Evolutionary conservation across 805 yeast species (phyloP).

Genomic region (Saccharomyces mikatae): DNA sequence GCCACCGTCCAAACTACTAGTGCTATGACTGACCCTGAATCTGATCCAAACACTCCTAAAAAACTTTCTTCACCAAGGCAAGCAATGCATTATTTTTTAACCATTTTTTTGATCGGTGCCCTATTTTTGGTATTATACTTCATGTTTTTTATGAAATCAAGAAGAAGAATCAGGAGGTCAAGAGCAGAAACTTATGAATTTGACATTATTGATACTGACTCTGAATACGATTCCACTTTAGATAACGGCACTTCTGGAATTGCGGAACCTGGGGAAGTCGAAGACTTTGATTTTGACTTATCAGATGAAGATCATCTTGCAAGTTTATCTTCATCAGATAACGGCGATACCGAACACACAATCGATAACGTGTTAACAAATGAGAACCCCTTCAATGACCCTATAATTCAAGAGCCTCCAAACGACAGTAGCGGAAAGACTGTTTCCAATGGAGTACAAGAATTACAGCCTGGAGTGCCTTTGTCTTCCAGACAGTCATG

Average conservation of each 20-base stretch:
- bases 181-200: conserved; percentile 68
- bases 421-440: neutral
- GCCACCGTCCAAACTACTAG: neutral
- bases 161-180: conserved; percentile 43
- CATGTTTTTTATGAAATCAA: conserved; percentile 36
- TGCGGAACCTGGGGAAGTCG: conserved; percentile 15
- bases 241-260: conserved; percentile 13
- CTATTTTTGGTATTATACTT: conserved; percentile 37
- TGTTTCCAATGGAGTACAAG: neutral
- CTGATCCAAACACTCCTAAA: conserved; percentile 19
- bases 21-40: conserved; percentile 11
- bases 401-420: neutral
- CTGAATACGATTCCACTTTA: conserved; percentile 30
- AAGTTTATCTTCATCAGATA: conserved; percentile 1
- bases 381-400: neutral
- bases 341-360: neutral
- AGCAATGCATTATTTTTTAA: conserved; percentile 55
- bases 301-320: conserved; percentile 25
- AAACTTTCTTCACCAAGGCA: conserved; percentile 36
- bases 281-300: conserved; percentile 29
- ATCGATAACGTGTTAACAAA: neutral
- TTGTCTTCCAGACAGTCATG: neutral
- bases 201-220: conserved; percentile 65
- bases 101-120: conserved; percentile 53
- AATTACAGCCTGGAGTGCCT: neutral